These are phyloP conservation scores for Penicillium sclerotigenum DNA, from an alignment of 2,329 filamentous ascomycete species.

Conservation along the genomic window DNA sequence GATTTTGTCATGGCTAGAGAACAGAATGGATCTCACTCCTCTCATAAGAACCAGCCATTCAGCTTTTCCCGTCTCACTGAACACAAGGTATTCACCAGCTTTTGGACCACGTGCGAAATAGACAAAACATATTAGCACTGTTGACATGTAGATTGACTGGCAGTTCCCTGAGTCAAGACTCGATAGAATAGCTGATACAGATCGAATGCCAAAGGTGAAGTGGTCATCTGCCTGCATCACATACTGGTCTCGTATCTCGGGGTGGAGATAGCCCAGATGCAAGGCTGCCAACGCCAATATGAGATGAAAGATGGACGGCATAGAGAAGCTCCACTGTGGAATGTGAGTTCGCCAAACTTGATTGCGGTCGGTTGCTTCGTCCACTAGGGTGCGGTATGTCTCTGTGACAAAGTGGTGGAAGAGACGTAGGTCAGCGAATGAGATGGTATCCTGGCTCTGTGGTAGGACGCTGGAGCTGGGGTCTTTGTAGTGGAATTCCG, in stretches of 20 bases:
- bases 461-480: neutral
- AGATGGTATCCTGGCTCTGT: slow-evolving; percentile 17
- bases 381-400: slow-evolving; percentile 26
- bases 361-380: slow-evolving; percentile 20
- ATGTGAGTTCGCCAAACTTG: slow-evolving; percentile 32
- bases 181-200: slow-evolving; percentile 30
- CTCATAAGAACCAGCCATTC: slow-evolving; percentile 35
- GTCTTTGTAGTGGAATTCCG: neutral
- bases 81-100: slow-evolving; percentile 33
- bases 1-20: slow-evolving; percentile 16
- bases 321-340: slow-evolving; percentile 30
- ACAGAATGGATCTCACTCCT: slow-evolving; percentile 29
- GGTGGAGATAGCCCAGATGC: slow-evolving; percentile 25
- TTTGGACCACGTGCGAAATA: slow-evolving; percentile 35
- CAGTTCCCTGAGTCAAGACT: slow-evolving; percentile 28
- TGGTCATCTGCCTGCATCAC: slow-evolving; percentile 30
- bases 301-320: slow-evolving; percentile 34
- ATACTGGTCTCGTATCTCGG: slow-evolving; percentile 19
- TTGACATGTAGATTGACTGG: slow-evolving; percentile 33
- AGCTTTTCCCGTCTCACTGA: slow-evolving; percentile 27
- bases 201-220: slow-evolving; percentile 36
- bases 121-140: slow-evolving; percentile 31
- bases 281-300: slow-evolving; percentile 32
- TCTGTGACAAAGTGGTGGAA: slow-evolving; percentile 33
- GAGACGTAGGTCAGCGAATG: slow-evolving; percentile 30